Percentiles rank a stretch among this genome's conserved stretches.
phyloP scores from a whole-genome alignment of 768 basidiomycete genomes.

The Sporobolomyces pararoseus region DNA sequence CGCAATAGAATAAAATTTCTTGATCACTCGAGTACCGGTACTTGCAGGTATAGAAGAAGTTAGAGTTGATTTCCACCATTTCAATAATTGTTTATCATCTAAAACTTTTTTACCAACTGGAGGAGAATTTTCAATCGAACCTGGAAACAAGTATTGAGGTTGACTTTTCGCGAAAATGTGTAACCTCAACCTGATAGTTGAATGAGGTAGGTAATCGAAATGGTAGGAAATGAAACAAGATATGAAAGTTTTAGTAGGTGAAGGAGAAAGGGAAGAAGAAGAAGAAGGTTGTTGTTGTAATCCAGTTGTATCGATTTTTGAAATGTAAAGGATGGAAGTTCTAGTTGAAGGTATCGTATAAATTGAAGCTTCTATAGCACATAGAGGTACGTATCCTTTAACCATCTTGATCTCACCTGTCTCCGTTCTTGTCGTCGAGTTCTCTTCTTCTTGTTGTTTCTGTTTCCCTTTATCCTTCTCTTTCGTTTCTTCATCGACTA shows the following conservation, averaged over 20 bases:
- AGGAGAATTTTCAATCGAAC: constrained; percentile 64
- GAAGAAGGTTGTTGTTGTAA: constrained; percentile 50
- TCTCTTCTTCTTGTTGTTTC: constrained; percentile 54
- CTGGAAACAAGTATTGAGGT: constrained; percentile 88
- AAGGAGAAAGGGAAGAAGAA: constrained; percentile 33
- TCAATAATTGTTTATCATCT: constrained; percentile 72
- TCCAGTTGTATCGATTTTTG: constrained; percentile 91
- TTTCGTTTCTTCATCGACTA: neutral
- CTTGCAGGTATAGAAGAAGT: constrained; percentile 53
- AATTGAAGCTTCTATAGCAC: constrained; percentile 72
- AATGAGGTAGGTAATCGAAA: constrained; percentile 35
- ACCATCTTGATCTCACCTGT: no score
- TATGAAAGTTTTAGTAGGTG: constrained; percentile 66
- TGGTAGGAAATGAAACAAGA: constrained; percentile 58
- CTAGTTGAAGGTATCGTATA: constrained; percentile 69
- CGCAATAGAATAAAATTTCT: constrained; percentile 55
- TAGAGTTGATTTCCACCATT: constrained; percentile 85
- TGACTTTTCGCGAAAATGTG: constrained; percentile 89
- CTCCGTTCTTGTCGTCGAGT: neutral
- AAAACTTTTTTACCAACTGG: constrained; percentile 60
- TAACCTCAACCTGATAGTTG: constrained; percentile 60
- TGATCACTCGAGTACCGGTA: neutral
- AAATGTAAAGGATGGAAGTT: constrained; percentile 75
- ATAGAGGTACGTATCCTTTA: constrained; percentile 58
- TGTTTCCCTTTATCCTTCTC: neutral